Base-by-base conservation (phyloP, 164 flowering plant species). In the Umbellularia californica region DNA sequence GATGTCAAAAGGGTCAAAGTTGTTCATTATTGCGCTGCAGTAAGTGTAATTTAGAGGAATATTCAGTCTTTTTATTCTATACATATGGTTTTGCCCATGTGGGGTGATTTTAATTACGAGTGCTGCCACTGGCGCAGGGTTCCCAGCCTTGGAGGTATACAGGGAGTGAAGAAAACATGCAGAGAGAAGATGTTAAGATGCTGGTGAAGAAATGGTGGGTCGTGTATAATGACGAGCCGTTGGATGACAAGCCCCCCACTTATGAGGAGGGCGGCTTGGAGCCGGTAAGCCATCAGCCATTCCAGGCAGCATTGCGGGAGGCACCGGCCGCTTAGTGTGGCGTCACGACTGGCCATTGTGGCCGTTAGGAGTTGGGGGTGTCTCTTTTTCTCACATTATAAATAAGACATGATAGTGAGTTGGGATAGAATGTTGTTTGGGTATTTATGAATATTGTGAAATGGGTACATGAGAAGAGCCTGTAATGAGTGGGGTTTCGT, bases 61-160 rank as follows among this genome's bases (percentile, higher is more conserved):
- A 15, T 22, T 22, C 23, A 1, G 27, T 63, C 66, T 9, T 27
- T 66, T 28, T 19, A 33, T 10, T 24, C 9, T 2, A 1, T 19
- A 17, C 0, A 4, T 27, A 27, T 2, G 28, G 3, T 27, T 58
- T 58, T 14, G 62, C 62, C 17, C 19, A 14, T 58, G 20, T 58
- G n/a, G n/a, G n/a, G 19, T 12, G 15, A 1, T 20, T 58, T 14
- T 27, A 27, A 58, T 14, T 20, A 15, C 19, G 41, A 1, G 69
- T 25, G 67, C 1, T 20, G 70, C 24, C 14, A 27, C 12, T 70
- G 33, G 25, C n/a, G 52, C 67, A 86, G 84, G 96, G 94, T 6
- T 88, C 95, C 0, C 90, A 90, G 87, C 95, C 97, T 2, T 89
- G 97, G 95, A 87, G 95, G 84, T 92, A 82, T 50, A 92, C 94